Conservation (phyloP, 257 asterid species). For the Nicotiana attenuata region DNA sequence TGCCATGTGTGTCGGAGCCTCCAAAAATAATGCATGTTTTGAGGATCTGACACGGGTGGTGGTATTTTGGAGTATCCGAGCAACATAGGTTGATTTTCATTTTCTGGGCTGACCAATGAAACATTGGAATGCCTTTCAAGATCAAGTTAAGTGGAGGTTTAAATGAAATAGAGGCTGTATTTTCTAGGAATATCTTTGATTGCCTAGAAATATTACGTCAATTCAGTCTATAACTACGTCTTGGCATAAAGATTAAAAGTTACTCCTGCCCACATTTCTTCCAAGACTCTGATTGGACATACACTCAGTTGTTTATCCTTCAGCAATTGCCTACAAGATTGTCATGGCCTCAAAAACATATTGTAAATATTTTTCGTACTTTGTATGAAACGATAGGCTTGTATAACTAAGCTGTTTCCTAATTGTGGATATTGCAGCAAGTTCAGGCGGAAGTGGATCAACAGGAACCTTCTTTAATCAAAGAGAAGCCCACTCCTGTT, state of each 20-base stretch:
- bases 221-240: not conserved
- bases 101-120: not conserved
- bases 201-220: not conserved
- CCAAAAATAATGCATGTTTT: no score
- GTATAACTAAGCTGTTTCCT: not conserved
- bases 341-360: not conserved
- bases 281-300: not conserved
- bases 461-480: slow-evolving; percentile 32
- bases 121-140: not conserved
- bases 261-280: not conserved
- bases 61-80: no score
- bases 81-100: not conserved
- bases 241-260: not conserved
- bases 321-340: not conserved
- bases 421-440: slow-evolving; percentile 39
- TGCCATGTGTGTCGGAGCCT: no score
- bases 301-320: not conserved
- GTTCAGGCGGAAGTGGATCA: slow-evolving; percentile 29
- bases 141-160: not conserved
- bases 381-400: not conserved
- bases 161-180: not conserved
- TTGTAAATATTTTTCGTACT: not conserved
- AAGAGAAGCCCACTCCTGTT: slow-evolving; percentile 39
- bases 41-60: no score
- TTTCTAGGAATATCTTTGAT: not conserved